phyloP scores from a whole-genome alignment of 768 basidiomycete species.

The Mycena capillaripes region DNA sequence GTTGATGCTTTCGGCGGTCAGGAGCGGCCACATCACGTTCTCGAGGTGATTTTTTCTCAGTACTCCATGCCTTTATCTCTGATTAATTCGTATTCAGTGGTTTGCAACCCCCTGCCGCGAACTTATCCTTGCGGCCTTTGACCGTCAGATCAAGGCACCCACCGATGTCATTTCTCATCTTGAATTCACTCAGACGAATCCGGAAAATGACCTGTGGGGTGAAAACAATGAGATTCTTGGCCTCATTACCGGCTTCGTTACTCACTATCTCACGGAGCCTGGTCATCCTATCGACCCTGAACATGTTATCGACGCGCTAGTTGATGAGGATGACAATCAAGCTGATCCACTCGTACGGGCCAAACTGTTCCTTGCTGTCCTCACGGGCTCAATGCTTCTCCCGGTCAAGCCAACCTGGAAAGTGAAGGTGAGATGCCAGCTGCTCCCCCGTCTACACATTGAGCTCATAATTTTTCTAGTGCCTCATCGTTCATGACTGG shows the following conservation, averaged over 20 bases:
- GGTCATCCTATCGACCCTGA: background rate
- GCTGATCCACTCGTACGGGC: background rate
- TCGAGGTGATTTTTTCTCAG: background rate
- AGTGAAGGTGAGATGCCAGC: background rate
- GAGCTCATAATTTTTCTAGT: background rate
- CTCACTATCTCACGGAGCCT: slow-evolving; percentile 9
- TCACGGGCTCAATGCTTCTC: slow-evolving; percentile 3
- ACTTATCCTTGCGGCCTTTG: background rate
- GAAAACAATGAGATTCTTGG: background rate
- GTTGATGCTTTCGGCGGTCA: background rate
- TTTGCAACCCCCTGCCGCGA: slow-evolving; percentile 11
- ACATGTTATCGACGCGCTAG: background rate
- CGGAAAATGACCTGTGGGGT: background rate
- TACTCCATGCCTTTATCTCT: background rate
- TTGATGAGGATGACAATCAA: background rate
- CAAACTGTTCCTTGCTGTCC: slow-evolving; percentile 6
- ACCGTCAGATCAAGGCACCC: background rate
- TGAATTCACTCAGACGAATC: background rate
- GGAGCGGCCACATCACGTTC: slow-evolving; percentile 6
- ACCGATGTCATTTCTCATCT: slow-evolving; percentile 3
- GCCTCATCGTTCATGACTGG: slow-evolving; percentile 1
- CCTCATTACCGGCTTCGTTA: background rate
- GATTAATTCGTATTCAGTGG: slow-evolving; percentile 1
- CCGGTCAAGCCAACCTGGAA: slow-evolving; percentile 1
- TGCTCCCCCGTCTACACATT: too few species aligned